Evolutionary conservation across 768 basidiomycete genomes (phyloP).

Genomic region (Amanita phalloides): DNA sequence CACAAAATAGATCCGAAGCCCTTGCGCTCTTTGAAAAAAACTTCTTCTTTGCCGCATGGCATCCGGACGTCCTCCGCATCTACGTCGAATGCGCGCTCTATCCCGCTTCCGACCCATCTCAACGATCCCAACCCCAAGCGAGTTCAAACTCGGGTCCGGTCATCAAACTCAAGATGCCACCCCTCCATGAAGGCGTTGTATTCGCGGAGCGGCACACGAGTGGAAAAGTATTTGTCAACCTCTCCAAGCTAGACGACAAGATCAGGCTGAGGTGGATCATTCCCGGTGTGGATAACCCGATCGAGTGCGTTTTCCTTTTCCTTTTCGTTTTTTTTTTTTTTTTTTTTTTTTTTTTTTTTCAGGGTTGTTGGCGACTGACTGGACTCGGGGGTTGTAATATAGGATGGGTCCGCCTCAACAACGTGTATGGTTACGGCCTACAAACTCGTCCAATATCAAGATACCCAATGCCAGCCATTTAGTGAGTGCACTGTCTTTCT

Average conservation of each 20-base stretch:
- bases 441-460: slow-evolving; percentile 29
- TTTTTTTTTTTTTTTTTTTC: background rate
- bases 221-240: slow-evolving; percentile 30
- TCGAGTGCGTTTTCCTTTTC: slow-evolving; percentile 15
- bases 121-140: slow-evolving; percentile 11
- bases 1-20: slow-evolving; percentile 44
- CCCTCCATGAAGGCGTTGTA: slow-evolving; percentile 51
- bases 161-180: slow-evolving; percentile 54
- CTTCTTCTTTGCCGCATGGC: slow-evolving; percentile 67
- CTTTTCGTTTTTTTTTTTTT: background rate
- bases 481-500: slow-evolving; percentile 15
- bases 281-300: slow-evolving; percentile 28
- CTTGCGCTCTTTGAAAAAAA: slow-evolving; percentile 31
- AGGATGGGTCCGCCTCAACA: slow-evolving; percentile 23
- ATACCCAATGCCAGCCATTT: slow-evolving; percentile 33
- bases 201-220: slow-evolving; percentile 39
- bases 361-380: background rate
- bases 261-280: slow-evolving; percentile 47
- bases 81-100: slow-evolving; percentile 55
- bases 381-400: background rate
- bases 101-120: slow-evolving; percentile 15
- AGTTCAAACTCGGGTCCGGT: slow-evolving; percentile 15
- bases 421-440: slow-evolving; percentile 32
- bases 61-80: slow-evolving; percentile 44
- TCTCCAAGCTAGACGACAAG: slow-evolving; percentile 34